phyloP scores from a whole-genome alignment of 345 rosid species.

The Xanthoceras sorbifolium region DNA sequence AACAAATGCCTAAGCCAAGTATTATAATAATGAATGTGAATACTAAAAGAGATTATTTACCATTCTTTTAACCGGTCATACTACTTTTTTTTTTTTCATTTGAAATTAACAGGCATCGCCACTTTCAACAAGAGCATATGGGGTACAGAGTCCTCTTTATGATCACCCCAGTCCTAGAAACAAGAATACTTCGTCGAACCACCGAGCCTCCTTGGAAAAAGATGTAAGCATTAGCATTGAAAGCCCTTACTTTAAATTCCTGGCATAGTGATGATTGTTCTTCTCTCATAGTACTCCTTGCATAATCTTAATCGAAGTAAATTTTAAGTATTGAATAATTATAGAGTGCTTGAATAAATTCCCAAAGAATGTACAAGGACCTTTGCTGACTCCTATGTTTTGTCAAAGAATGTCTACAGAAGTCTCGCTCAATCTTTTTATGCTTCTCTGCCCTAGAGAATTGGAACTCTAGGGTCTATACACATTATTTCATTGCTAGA shows the following conservation, averaged over 20 bases:
- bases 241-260: conserved; percentile 8
- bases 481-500: background rate
- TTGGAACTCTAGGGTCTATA: background rate
- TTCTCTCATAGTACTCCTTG: background rate
- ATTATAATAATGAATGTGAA: conserved; percentile 15
- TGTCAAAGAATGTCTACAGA: background rate
- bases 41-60: background rate
- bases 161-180: conserved; percentile 24
- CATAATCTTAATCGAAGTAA: background rate
- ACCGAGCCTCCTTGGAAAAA: conserved; percentile 71
- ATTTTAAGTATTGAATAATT: background rate
- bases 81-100: background rate
- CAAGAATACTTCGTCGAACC: conserved; percentile 40
- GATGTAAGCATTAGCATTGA: conserved; percentile 55
- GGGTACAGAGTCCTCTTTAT: conserved; percentile 49
- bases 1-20: background rate
- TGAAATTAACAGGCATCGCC: conserved; percentile 46
- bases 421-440: background rate
- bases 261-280: background rate
- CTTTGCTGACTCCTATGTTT: background rate
- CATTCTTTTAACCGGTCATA: background rate
- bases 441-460: background rate
- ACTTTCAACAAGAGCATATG: conserved; percentile 35
- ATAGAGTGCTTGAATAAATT: background rate
- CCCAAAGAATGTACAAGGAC: background rate